phyloP scores from a whole-genome alignment of 345 rosid species.

The Dipteronia sinensis region DNA sequence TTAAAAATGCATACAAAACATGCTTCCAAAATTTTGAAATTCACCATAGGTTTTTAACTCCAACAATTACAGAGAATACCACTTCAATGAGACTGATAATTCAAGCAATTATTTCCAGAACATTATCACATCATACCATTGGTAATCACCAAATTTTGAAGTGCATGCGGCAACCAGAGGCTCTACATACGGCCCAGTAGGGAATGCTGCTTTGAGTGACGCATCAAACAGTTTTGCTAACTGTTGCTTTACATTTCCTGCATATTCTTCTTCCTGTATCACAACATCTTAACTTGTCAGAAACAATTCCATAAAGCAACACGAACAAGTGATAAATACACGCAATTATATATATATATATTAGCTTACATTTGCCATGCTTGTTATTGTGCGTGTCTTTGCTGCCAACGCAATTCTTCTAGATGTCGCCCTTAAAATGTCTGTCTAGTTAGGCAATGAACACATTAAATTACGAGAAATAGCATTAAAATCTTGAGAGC shows the following conservation, averaged over 20 bases:
- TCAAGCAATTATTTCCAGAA: background rate
- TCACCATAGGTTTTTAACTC: background rate
- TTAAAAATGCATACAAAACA: background rate
- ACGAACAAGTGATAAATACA: background rate
- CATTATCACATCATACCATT: slow-evolving; percentile 52
- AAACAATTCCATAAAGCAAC: background rate
- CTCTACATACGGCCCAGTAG: slow-evolving; percentile 60
- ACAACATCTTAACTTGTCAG: slow-evolving; percentile 3
- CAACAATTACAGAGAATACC: slow-evolving; percentile 5
- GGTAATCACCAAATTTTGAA: slow-evolving; percentile 84
- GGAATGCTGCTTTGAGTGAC: slow-evolving; percentile 62
- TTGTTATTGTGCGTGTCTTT: slow-evolving; percentile 36
- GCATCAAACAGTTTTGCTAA: slow-evolving; percentile 60
- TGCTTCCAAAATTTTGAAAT: background rate
- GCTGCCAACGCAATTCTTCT: slow-evolving; percentile 41
- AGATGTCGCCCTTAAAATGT: slow-evolving; percentile 48
- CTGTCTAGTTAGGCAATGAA: slow-evolving; percentile 68
- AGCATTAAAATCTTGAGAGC: background rate
- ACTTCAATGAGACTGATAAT: background rate
- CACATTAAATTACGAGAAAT: slow-evolving; percentile 25
- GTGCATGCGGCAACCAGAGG: slow-evolving; percentile 69
- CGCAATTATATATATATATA: background rate
- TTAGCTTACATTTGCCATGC: slow-evolving; percentile 70
- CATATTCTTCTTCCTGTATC: slow-evolving; percentile 53
- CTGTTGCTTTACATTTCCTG: slow-evolving; percentile 62